Conservation (phyloP, 306 rosid genomes). For the Vigna mungo region DNA sequence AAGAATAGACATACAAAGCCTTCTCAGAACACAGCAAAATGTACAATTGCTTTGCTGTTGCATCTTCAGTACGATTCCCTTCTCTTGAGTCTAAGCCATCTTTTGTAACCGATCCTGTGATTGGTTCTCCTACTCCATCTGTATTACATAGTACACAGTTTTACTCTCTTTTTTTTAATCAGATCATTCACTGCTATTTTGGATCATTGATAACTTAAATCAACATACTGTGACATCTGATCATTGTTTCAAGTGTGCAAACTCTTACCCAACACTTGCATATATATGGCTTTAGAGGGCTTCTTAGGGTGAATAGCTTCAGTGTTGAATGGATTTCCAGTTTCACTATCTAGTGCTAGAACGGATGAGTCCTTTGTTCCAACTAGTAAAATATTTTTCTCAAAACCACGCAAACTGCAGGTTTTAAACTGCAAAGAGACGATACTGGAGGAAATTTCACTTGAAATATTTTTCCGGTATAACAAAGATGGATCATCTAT, state of each 20-base stretch:
- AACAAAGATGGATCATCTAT: slow-evolving; percentile 68
- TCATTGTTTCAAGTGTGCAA: slow-evolving; percentile 34
- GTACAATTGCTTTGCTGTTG: slow-evolving; percentile 57
- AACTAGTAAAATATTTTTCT: slow-evolving; percentile 67
- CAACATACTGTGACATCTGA: not conserved
- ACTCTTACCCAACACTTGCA: slow-evolving; percentile 79
- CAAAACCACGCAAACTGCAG: slow-evolving; percentile 76
- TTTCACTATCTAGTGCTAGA: slow-evolving; percentile 73
- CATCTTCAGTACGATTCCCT: slow-evolving; percentile 52
- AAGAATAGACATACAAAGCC: slow-evolving; percentile 80
- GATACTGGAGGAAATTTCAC: slow-evolving; percentile 73
- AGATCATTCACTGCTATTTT: slow-evolving; percentile 38
- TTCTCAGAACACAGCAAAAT: slow-evolving; percentile 86
- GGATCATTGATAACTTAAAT: not conserved
- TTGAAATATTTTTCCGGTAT: slow-evolving; percentile 71
- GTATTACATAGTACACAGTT: slow-evolving; percentile 23
- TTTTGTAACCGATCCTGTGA: slow-evolving; percentile 46
- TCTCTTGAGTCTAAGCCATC: slow-evolving; percentile 51
- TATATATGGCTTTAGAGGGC: slow-evolving; percentile 76
- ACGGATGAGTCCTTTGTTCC: slow-evolving; percentile 87
- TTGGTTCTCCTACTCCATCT: slow-evolving; percentile 61
- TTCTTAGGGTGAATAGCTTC: slow-evolving; percentile 81
- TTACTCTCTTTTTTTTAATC: not conserved
- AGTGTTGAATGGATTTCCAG: slow-evolving; percentile 63
- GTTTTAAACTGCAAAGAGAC: slow-evolving; percentile 72